These are phyloP conservation scores for Nadsonia fulvescens DNA, from an alignment of 805 yeast species.

Conservation along the genomic window DNA sequence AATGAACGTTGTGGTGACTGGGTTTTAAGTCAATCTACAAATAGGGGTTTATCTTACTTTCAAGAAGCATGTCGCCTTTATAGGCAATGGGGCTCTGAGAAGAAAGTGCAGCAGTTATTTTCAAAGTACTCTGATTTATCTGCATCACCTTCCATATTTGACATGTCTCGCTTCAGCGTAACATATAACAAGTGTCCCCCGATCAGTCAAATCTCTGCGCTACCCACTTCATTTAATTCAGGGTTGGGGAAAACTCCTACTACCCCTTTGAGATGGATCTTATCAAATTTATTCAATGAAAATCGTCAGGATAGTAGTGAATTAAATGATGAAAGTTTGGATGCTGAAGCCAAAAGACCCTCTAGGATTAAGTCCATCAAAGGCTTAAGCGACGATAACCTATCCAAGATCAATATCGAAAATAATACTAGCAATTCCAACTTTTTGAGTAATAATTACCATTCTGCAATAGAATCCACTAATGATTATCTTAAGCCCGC, in stretches of 20 bases:
- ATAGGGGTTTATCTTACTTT: slow-evolving; percentile 22
- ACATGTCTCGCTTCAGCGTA: slow-evolving; percentile 3
- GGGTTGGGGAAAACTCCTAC: slow-evolving; percentile 9
- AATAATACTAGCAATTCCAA: too few relatives aligned
- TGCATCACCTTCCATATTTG: slow-evolving; percentile 10
- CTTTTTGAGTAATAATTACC: too few relatives aligned
- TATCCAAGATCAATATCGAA: too few relatives aligned
- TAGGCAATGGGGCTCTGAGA: slow-evolving; percentile 12
- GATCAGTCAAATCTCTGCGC: slow-evolving; percentile 4
- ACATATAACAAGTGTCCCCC: slow-evolving; percentile 3
- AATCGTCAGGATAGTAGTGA: slow-evolving; percentile 5
- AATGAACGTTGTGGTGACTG: slow-evolving; percentile 24
- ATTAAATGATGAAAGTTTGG: not conserved
- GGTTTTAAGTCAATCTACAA: slow-evolving; percentile 19
- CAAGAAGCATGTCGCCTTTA: slow-evolving; percentile 18
- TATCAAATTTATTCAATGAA: slow-evolving; percentile 15
- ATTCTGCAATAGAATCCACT: slow-evolving; percentile 2
- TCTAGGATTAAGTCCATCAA: too few relatives aligned
- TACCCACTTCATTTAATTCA: slow-evolving; percentile 7
- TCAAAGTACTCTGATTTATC: slow-evolving; percentile 19
- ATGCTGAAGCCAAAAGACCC: too few relatives aligned
- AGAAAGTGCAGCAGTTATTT: slow-evolving; percentile 8
- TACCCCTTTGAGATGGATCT: slow-evolving; percentile 16
- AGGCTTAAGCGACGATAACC: too few relatives aligned
- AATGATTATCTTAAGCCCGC: slow-evolving; percentile 18